Percentiles rank a stretch among this genome's conserved stretches.
phyloP scores from a whole-genome alignment of 805 yeast species.

The Starmerella bombi region DNA sequence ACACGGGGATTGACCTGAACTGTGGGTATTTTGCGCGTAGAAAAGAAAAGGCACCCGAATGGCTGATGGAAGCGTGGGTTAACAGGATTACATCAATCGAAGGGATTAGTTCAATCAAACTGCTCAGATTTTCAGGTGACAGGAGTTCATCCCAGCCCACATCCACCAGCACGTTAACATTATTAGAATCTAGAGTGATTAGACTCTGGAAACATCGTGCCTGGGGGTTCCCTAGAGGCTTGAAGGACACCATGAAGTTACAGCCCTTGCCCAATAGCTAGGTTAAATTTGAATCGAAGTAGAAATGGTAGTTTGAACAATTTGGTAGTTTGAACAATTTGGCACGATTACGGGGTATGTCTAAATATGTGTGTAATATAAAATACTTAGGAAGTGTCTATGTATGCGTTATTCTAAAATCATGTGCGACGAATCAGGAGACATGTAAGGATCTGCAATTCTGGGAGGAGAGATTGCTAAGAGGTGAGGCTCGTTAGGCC shows the following conservation, averaged over 20 bases:
- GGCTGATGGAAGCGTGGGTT: constrained; percentile 77
- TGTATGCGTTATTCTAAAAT: not conserved
- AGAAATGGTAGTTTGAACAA: too few relatives aligned
- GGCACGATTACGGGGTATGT: too few relatives aligned
- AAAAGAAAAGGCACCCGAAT: constrained; percentile 64
- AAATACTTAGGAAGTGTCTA: too few relatives aligned
- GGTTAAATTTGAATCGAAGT: too few relatives aligned
- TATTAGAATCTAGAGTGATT: constrained; percentile 25
- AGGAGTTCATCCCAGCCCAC: constrained; percentile 31
- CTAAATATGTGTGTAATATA: too few relatives aligned
- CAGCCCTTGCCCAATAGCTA: too few relatives aligned
- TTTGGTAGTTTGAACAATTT: too few relatives aligned
- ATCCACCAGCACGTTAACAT: constrained; percentile 27
- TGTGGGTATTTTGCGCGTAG: constrained; percentile 45
- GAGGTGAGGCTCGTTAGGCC: too few relatives aligned
- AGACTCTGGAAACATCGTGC: constrained; percentile 24
- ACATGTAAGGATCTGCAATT: not conserved
- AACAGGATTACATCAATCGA: constrained; percentile 54
- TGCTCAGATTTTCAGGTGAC: constrained; percentile 12
- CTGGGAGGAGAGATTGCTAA: constrained; percentile 2
- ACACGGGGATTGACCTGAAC: constrained; percentile 55
- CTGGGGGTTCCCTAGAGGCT: constrained; percentile 20
- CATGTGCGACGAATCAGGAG: not conserved
- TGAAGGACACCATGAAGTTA: constrained; percentile 27
- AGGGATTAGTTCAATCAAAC: constrained; percentile 31